Evolutionary conservation across 2,329 filamentous ascomycete genomes (phyloP).

Genomic region (Mollisia scopiformis): DNA sequence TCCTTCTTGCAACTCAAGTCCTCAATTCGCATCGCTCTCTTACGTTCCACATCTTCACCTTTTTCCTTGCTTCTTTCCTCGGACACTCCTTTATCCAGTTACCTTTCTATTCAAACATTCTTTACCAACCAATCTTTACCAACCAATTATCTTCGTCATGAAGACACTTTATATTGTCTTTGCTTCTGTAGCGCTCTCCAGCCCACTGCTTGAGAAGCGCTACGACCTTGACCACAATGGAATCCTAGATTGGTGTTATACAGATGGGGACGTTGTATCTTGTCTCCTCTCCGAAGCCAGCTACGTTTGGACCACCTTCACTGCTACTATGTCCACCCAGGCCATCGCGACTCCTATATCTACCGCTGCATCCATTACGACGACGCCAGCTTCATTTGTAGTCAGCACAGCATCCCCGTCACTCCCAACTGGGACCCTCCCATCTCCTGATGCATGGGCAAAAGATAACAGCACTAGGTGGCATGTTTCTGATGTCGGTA

Average conservation of each 20-base stretch:
- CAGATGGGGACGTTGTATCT: too few relatives aligned
- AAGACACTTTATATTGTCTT: neutral
- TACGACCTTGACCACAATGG: too few relatives aligned
- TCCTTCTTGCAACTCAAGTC: neutral
- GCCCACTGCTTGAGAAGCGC: neutral
- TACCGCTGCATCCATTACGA: too few relatives aligned
- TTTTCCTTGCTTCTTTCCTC: neutral
- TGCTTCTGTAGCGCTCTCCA: neutral
- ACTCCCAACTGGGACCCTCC: neutral
- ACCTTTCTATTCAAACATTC: neutral
- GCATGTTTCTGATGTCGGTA: neutral
- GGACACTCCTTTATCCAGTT: neutral
- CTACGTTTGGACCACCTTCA: too few relatives aligned
- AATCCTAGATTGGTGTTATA: too few relatives aligned
- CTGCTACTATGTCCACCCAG: too few relatives aligned
- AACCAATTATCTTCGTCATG: neutral
- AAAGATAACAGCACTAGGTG: slow-evolving; percentile 2
- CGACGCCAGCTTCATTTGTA: too few relatives aligned
- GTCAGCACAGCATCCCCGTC: neutral
- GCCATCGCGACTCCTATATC: too few relatives aligned
- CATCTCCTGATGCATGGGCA: neutral
- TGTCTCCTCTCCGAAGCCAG: too few relatives aligned
- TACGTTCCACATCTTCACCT: neutral
- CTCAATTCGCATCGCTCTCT: neutral
- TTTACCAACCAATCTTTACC: neutral